These are phyloP conservation scores for Wallacemonas sp. DNA, from an alignment of 208 protist genomes.

Conservation along the genomic window DNA sequence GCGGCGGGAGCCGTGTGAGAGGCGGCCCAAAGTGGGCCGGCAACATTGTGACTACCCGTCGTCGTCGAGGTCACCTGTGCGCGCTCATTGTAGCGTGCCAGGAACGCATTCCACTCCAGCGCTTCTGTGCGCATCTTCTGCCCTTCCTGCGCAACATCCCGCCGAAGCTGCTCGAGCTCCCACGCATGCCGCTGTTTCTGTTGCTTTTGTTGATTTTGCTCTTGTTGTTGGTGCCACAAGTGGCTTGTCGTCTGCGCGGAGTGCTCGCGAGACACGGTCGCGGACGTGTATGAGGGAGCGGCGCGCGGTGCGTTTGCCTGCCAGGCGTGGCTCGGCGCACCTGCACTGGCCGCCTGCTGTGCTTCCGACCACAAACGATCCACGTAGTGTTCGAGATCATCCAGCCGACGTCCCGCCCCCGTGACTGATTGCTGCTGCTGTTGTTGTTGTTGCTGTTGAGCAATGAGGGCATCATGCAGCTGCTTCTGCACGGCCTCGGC, in stretches of 20 bases:
- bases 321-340: too few relatives aligned
- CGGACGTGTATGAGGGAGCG: too few relatives aligned
- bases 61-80: not conserved
- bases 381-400: conserved; percentile 32
- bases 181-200: not conserved
- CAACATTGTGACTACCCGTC: not conserved
- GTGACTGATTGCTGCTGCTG: not conserved
- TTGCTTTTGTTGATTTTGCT: conserved; percentile 26
- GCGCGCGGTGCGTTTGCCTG: too few relatives aligned
- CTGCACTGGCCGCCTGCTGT: conserved; percentile 19
- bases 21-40: too few relatives aligned
- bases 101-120: conserved; percentile 39
- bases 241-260: not conserved
- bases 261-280: too few relatives aligned
- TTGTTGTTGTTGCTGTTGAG: conserved; percentile 8
- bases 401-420: conserved; percentile 15
- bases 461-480: conserved; percentile 6
- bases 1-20: too few relatives aligned
- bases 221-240: not conserved
- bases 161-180: conserved; percentile 42
- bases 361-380: conserved; percentile 36
- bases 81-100: conserved; percentile 9
- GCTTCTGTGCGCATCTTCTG: conserved; percentile 46
- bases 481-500: conserved; percentile 5
- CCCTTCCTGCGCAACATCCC: conserved; percentile 56